Evolutionary conservation across 257 asterid genomes (phyloP).

Genomic region (Scutellaria minor): DNA sequence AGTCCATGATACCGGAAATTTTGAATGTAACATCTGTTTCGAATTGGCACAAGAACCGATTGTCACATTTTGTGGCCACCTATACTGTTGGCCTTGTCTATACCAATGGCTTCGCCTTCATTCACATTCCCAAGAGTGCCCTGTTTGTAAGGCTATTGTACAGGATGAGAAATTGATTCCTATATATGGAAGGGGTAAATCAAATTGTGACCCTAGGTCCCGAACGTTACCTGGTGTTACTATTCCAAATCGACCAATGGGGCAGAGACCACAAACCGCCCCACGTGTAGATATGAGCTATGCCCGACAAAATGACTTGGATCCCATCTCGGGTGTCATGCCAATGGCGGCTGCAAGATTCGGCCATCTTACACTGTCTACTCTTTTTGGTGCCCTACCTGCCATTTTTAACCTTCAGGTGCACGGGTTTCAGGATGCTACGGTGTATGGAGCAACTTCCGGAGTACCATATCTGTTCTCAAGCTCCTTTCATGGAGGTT

Average conservation of each 20-base stretch:
- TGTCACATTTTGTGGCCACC: constrained; percentile 95
- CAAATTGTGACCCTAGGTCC: constrained; percentile 58
- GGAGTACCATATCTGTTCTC: constrained; percentile 74
- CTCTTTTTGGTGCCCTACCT: constrained; percentile 64
- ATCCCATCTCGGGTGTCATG: constrained; percentile 51
- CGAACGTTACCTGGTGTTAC: constrained; percentile 46
- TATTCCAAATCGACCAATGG: constrained; percentile 72
- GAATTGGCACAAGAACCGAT: constrained; percentile 89
- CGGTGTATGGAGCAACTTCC: constrained; percentile 79
- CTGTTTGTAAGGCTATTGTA: constrained; percentile 81
- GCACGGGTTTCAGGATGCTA: constrained; percentile 75
- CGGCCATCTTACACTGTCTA: constrained; percentile 62
- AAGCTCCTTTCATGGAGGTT: constrained; percentile 76
- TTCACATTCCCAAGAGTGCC: constrained; percentile 85
- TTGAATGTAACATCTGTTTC: constrained; percentile 94
- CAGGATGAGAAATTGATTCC: constrained; percentile 82
- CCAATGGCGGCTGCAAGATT: constrained; percentile 68
- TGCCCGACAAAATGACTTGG: constrained; percentile 56
- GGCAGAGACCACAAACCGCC: constrained; percentile 72
- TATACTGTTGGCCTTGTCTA: constrained; percentile 96
- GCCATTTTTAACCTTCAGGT: constrained; percentile 69
- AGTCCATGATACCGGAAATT: constrained; percentile 53
- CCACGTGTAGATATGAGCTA: constrained; percentile 59
- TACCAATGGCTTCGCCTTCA: constrained; percentile 87
- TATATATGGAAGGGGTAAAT: constrained; percentile 85